Evolutionary conservation across 768 basidiomycete genomes (phyloP), one percentile per base, ranked within the genome.

Genomic region (Termitomyces eurrhizus): DNA sequence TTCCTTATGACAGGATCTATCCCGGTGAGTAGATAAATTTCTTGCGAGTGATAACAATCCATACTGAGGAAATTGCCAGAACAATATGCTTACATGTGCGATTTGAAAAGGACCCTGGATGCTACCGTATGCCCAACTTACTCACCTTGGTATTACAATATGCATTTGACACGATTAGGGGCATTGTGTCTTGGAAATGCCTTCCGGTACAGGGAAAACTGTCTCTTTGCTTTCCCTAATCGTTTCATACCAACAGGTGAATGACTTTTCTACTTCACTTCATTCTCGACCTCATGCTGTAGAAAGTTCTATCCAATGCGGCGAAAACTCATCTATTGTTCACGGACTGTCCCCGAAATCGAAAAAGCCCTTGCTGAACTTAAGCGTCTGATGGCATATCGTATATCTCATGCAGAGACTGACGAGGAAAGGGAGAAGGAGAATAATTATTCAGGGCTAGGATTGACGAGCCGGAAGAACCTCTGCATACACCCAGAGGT

Each of bases 111-210:
- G 67, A 94, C 96, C 2, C 83, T 99, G 18, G 97, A 99, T 75
- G 95, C 95, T 39, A 89, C 92, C 61, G 95, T 95, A 73, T 62
- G 49, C 60, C 32, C 44, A 26, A 48, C 56, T 60, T 21, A 21
- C 21, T 55, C 12, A 26, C n/a, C 33, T 44, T 44, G 42, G n/a
- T 11, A 7, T n/a, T 35, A 33, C 29, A 18, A 33, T 46, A 12
- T 53, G 33, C 44, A 41, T 32, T 36, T 32, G 35, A 51, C 41
- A 37, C 35, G 4, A 45, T 32, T 51, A 98, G 95, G 97, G 97
- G 53, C 97, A 99, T 67, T 98, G 97, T 72, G 93, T 98, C n/a
- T 83, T 99, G 41, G 97, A 99, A 78, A 99, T 99, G 97, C 97
- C 97, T 63, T 98, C 97, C 12, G 97, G 97, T 16, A 99, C 97